Conservation (phyloP, 305 asterid genomes). For the Solanum hybrid region DNA sequence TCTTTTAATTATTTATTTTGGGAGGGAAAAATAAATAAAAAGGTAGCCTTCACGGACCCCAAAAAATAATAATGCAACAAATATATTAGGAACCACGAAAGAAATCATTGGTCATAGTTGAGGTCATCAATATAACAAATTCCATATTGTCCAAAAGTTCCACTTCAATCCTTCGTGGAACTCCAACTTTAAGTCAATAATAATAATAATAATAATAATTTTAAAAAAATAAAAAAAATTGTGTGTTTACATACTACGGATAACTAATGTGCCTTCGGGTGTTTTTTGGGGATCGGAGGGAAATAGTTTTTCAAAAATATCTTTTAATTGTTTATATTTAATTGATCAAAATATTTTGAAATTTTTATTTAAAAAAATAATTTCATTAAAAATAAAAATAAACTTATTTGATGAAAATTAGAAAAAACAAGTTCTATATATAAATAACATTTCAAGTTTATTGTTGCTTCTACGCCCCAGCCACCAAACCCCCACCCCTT, state of each 20-base stretch:
- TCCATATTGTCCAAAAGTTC: background rate
- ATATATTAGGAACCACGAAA: background rate
- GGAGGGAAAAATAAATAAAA: background rate
- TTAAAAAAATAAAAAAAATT: background rate
- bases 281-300: too few relatives aligned
- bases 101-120: background rate
- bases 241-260: background rate
- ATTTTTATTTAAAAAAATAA: too few relatives aligned
- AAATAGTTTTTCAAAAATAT: too few relatives aligned
- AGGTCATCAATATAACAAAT: background rate
- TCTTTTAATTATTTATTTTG: background rate
- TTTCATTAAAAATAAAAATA: too few relatives aligned
- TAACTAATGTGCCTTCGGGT: too few relatives aligned
- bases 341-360: too few relatives aligned
- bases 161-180: background rate
- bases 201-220: background rate
- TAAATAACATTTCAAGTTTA: background rate
- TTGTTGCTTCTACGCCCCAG: background rate
- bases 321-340: too few relatives aligned
- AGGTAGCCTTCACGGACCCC: background rate
- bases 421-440: too few relatives aligned
- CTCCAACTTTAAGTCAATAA: background rate
- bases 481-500: background rate
- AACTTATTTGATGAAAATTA: too few relatives aligned
- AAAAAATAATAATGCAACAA: background rate